Evolutionary conservation across 2,329 filamentous ascomycete genomes (phyloP).

Genomic region (Capronia americana): DNA sequence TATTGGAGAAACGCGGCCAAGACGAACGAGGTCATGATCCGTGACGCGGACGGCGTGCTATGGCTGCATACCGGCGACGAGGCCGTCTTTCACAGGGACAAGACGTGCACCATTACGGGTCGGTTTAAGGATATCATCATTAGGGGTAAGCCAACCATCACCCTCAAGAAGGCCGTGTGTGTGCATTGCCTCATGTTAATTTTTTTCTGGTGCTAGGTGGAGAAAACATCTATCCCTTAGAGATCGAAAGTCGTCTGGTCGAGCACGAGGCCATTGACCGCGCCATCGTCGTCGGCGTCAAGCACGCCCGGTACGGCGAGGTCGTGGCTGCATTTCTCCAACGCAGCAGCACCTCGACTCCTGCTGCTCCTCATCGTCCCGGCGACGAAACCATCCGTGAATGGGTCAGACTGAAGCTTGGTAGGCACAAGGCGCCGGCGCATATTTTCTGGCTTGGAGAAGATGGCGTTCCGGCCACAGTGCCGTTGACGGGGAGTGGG

Average conservation of each 20-base stretch:
- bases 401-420: constrained; percentile 68
- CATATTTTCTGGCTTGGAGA: constrained; percentile 79
- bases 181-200: no score
- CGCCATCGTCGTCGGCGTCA: constrained; percentile 74
- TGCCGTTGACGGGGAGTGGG: constrained; percentile 73
- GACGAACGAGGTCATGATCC: constrained; percentile 73
- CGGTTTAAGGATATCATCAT: constrained; percentile 83
- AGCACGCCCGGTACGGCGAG: constrained; percentile 74
- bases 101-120: constrained; percentile 75
- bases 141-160: constrained; percentile 54
- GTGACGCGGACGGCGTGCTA: constrained; percentile 63
- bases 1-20: constrained; percentile 74
- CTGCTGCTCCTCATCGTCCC: constrained; percentile 26
- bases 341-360: constrained; percentile 43
- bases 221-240: constrained; percentile 75
- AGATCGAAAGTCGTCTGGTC: constrained; percentile 76
- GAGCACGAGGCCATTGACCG: constrained; percentile 66
- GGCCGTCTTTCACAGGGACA: constrained; percentile 59
- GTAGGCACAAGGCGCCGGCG: constrained; percentile 71
- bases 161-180: background rate
- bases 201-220: constrained; percentile 59
- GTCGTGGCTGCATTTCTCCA: constrained; percentile 70
- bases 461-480: constrained; percentile 59
- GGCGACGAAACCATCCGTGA: constrained; percentile 62
- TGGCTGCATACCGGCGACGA: constrained; percentile 73